A percentile compares a stretch with the other conserved stretches of the same genome.
These are phyloP conservation scores for Exserohilum turcica DNA, from an alignment of 2,329 filamentous ascomycete species.

Conservation along the genomic window DNA sequence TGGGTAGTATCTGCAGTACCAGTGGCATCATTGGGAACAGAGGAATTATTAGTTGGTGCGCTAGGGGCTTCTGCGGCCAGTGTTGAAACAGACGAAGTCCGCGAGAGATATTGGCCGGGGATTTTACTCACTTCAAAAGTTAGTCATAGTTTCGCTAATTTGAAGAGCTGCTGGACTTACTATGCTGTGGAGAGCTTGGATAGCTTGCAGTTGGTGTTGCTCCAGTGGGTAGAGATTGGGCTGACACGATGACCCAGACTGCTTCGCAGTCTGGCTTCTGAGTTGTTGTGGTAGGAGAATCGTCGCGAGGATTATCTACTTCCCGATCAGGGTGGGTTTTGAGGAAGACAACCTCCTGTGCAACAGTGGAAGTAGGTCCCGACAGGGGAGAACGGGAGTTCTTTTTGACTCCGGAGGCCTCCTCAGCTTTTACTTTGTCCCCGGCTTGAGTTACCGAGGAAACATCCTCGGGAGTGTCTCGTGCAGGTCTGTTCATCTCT, in stretches of 20 bases:
- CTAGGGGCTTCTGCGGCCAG: constrained; percentile 5
- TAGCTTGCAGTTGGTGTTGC: not conserved
- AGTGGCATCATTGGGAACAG: not conserved
- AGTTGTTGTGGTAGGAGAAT: constrained; percentile 3
- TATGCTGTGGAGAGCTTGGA: not conserved
- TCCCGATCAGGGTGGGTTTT: constrained; percentile 11
- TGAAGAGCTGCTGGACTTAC: not conserved
- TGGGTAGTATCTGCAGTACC: not conserved
- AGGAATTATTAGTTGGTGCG: not conserved
- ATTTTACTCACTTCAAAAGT: not conserved
- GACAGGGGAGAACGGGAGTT: constrained; percentile 5
- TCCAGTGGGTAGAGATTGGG: not conserved
- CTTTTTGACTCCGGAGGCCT: not conserved
- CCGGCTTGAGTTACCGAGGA: constrained; percentile 24
- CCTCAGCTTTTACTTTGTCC: constrained; percentile 6
- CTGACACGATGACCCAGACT: not conserved
- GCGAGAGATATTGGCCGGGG: not conserved
- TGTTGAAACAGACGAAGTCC: constrained; percentile 9
- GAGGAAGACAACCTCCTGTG: not conserved
- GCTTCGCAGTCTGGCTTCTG: not conserved
- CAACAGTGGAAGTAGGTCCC: not conserved
- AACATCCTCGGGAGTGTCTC: constrained; percentile 14
- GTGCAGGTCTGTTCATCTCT: constrained; percentile 16
- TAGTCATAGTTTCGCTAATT: not conserved
- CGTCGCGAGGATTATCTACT: constrained; percentile 1